Percentiles rank a stretch among this genome's conserved stretches.
These are phyloP conservation scores for Triadica sebifera DNA, from an alignment of 345 rosid genomes.

Conservation along the genomic window DNA sequence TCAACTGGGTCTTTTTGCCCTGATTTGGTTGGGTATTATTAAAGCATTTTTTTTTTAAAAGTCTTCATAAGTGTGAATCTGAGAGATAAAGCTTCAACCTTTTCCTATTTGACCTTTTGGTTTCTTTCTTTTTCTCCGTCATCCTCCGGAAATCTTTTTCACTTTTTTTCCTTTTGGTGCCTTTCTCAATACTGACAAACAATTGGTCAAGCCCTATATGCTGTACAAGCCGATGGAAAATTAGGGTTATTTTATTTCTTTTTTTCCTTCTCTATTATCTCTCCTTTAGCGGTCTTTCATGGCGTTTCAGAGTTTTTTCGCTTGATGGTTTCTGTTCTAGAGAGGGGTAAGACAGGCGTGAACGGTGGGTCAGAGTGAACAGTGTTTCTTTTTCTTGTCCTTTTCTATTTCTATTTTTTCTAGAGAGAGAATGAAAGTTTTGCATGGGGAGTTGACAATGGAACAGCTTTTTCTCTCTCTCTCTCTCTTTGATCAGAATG, in stretches of 20 bases:
- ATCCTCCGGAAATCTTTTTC: constrained; percentile 13
- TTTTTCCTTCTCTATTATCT: neutral
- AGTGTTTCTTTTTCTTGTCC: neutral
- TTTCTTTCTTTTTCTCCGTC: neutral
- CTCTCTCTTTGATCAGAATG: constrained; percentile 5
- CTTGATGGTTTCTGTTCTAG: neutral
- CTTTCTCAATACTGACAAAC: constrained; percentile 38
- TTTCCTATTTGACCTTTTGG: constrained; percentile 10
- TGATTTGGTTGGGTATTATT: constrained; percentile 14
- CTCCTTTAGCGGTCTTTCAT: constrained; percentile 7
- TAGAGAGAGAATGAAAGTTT: constrained; percentile 22
- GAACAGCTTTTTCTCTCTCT: constrained; percentile 8
- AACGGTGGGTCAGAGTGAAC: neutral
- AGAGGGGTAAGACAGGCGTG: constrained; percentile 1
- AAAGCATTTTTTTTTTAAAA: constrained; percentile 1
- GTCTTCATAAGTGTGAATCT: constrained; percentile 16
- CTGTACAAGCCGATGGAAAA: constrained; percentile 15
- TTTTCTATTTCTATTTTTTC: constrained; percentile 7
- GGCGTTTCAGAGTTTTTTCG: constrained; percentile 11
- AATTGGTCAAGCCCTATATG: constrained; percentile 32
- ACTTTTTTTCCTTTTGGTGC: constrained; percentile 14
- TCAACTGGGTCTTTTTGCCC: constrained; percentile 16
- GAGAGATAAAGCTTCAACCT: constrained; percentile 16
- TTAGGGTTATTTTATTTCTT: constrained; percentile 10
- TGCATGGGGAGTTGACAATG: constrained; percentile 35